Evolutionary conservation across 75 land plant genomes (phyloP).

Genomic region (Azolla pinnata): DNA sequence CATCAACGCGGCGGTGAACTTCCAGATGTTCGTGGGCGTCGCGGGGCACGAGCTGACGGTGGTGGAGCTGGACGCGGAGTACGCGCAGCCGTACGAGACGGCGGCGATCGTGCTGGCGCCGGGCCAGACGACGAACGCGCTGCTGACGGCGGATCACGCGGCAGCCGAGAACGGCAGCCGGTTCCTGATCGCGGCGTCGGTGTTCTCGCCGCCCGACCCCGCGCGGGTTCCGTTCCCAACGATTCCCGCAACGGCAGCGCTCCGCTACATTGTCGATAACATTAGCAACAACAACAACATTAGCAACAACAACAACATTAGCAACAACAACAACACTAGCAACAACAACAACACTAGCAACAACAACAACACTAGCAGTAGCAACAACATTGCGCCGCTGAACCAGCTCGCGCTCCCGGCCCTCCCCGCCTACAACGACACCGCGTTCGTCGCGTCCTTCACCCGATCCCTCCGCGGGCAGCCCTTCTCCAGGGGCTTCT

Average conservation of each 20-base stretch:
- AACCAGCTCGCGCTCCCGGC: constrained; percentile 1
- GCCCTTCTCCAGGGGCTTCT: constrained; percentile 2
- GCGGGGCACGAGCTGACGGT: constrained; percentile 32
- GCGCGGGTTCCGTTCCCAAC: constrained; percentile 13
- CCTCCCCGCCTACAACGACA: constrained; percentile 20
- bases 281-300: too few relatives aligned
- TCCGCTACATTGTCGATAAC: constrained; percentile 9
- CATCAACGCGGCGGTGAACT: constrained; percentile 20
- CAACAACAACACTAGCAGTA: too few relatives aligned
- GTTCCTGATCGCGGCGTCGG: constrained; percentile 19
- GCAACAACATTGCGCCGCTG: background rate
- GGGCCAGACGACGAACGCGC: constrained; percentile 32
- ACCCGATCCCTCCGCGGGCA: constrained; percentile 9
- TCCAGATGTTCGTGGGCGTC: constrained; percentile 12
- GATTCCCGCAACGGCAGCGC: constrained; percentile 8
- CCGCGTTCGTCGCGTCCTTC: background rate
- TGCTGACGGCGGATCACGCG: constrained; percentile 16
- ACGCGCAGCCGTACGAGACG: constrained; percentile 22
- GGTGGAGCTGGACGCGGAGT: constrained; percentile 22
- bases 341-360: too few relatives aligned
- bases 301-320: too few relatives aligned
- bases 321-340: too few relatives aligned
- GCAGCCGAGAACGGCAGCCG: too few relatives aligned
- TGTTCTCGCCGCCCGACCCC: background rate
- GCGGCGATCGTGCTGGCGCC: constrained; percentile 8